A percentile compares a stretch with the other conserved stretches of the same genome.
phyloP scores from a whole-genome alignment of 2,329 filamentous ascomycete species.

The Paecilomyces formosus region DNA sequence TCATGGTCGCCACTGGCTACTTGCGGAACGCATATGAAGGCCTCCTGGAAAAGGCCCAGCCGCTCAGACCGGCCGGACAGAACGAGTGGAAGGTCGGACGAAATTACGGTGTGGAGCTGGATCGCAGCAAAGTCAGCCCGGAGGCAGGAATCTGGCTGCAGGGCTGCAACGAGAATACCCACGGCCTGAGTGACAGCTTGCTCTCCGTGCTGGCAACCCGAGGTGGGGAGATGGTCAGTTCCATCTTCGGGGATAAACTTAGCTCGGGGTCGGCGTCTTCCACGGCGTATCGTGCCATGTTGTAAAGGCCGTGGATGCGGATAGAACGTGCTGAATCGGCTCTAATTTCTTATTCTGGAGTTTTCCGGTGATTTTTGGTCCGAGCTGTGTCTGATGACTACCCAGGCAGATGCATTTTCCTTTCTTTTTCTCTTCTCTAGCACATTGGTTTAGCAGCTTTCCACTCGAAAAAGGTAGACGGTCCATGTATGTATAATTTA shows the following conservation, averaged over 20 bases:
- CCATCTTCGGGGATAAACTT: slow-evolving; percentile 55
- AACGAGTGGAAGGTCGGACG: slow-evolving; percentile 61
- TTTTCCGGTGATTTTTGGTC: background rate
- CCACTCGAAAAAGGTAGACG: background rate
- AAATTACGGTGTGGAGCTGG: slow-evolving; percentile 72
- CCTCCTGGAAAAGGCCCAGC: slow-evolving; percentile 61
- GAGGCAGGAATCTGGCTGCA: slow-evolving; percentile 84
- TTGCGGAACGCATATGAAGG: slow-evolving; percentile 67
- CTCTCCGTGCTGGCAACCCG: slow-evolving; percentile 70
- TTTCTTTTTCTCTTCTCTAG: background rate
- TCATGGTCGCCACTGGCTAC: slow-evolving; percentile 87
- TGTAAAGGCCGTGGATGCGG: slow-evolving; percentile 10
- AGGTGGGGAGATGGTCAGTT: slow-evolving; percentile 69
- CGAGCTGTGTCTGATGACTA: background rate
- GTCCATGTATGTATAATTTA: background rate
- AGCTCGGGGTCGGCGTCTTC: slow-evolving; percentile 22
- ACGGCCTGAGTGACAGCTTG: slow-evolving; percentile 78
- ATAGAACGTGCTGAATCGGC: background rate
- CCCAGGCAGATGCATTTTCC: background rate
- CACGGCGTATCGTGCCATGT: slow-evolving; percentile 25
- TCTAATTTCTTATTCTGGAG: background rate
- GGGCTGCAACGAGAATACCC: slow-evolving; percentile 86
- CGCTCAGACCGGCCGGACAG: slow-evolving; percentile 54
- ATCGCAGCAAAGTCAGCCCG: slow-evolving; percentile 57
- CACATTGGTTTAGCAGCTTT: background rate